phyloP scores from a whole-genome alignment of 495 filamentous ascomycete genomes.

The Neurospora sp. region DNA sequence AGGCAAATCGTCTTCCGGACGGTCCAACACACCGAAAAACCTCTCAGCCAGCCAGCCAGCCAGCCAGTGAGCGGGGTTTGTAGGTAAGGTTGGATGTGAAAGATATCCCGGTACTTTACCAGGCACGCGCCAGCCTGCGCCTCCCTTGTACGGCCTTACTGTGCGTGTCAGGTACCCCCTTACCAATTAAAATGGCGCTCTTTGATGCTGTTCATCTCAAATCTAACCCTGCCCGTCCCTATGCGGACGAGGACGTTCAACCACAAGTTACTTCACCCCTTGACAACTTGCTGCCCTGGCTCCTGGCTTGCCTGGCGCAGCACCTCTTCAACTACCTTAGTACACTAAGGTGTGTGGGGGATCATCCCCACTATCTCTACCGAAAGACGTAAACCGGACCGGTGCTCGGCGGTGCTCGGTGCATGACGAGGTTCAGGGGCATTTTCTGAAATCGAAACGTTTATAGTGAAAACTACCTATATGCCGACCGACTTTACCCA shows the following conservation, averaged over 20 bases:
- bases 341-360: background rate
- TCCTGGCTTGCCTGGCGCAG: background rate
- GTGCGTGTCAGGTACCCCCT: background rate
- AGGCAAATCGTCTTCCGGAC: background rate
- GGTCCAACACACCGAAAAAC: background rate
- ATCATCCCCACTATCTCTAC: background rate
- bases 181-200: background rate
- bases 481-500: background rate
- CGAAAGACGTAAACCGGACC: background rate
- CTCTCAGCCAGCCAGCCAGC: background rate
- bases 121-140: background rate
- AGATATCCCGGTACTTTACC: background rate
- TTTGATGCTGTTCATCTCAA: background rate
- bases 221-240: background rate
- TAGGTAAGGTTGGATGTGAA: background rate
- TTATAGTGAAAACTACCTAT: background rate
- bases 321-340: background rate
- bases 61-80: background rate
- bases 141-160: background rate
- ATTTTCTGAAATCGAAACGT: background rate
- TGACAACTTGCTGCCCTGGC: background rate
- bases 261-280: background rate
- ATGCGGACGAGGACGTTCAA: background rate
- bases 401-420: background rate
- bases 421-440: background rate